Base-by-base conservation (phyloP, 306 rosid genomes). In the Ormosia semicastrata region DNA sequence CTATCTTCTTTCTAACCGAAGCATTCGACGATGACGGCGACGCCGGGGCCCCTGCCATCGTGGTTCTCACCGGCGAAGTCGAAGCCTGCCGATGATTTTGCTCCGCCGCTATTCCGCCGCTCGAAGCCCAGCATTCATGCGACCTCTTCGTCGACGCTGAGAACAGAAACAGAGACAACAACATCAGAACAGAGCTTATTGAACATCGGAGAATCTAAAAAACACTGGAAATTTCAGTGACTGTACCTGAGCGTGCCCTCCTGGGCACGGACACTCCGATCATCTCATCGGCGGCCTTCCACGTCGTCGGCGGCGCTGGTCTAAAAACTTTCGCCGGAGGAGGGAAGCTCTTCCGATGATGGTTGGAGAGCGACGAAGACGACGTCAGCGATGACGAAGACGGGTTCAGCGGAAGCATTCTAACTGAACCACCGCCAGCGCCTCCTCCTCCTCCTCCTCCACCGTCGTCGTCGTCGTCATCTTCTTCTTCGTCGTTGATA, bases 271-370 rank as follows among this genome's bases (percentile, higher is more conserved):
- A 70, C 18, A 92, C 97, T 10, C 99, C 97, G 88, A 96, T 96
- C 99, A 93, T 96, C 73, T 96, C 99, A 67, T 96, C 98, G 79
- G 99, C 89, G 63, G 92, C 90, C 79, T 92, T 96, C 98, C 91
- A 93, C 83, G 90, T 74, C 81, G 78, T 30, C 78, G 84, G 82
- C 86, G 97, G 87, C 50, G 91, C 73, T 73, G 90, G 84, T 83
- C 97, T 86, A 76, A 91, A 92, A 80, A 81, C 89, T 89, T 91
- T 93, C 56, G 92, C 84, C 87, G 85, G 89, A 66, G 86, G 88
- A 66, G 97, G 97, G 81, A 85, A 92, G 87, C 91, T 92, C 77
- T 96, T 96, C 74, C 98, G 91, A 81, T 94, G 95, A 59, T 66
- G 92, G 77, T 74, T 89, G 63, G 88, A 72, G 34, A 86, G 30